phyloP scores from a whole-genome alignment of 1,284 basidiomycete genomes.

The Acaromyces ingoldii region DNA sequence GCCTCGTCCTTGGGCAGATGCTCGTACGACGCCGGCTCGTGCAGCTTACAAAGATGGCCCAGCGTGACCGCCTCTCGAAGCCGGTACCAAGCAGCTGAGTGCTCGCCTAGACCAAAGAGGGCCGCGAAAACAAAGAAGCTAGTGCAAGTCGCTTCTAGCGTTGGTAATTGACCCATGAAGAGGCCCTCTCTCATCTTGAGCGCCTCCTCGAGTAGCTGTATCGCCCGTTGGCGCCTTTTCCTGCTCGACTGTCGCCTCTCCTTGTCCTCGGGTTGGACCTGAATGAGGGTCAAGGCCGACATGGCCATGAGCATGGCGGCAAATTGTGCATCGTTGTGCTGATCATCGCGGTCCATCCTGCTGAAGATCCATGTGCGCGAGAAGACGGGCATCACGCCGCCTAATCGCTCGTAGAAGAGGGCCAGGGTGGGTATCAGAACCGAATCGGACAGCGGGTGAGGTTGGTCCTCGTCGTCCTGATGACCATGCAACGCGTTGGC shows the following conservation, averaged over 20 bases:
- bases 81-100: slow-evolving; percentile 38
- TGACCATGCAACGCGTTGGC: slow-evolving; percentile 11
- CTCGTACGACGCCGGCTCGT: slow-evolving; percentile 39
- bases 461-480: slow-evolving; percentile 13
- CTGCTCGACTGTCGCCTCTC: slow-evolving; percentile 14
- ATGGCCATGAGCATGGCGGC: slow-evolving; percentile 45
- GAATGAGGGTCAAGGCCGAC: slow-evolving; percentile 34
- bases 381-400: slow-evolving; percentile 49
- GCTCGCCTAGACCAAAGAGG: slow-evolving; percentile 33
- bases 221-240: slow-evolving; percentile 5
- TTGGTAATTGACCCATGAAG: slow-evolving; percentile 27
- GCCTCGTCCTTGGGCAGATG: slow-evolving; percentile 38
- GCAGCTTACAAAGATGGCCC: slow-evolving; percentile 37
- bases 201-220: slow-evolving; percentile 20
- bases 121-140: slow-evolving; percentile 43
- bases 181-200: slow-evolving; percentile 28
- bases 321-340: slow-evolving; percentile 37
- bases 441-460: slow-evolving; percentile 32
- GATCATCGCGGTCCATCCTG: slow-evolving; percentile 37
- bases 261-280: slow-evolving; percentile 14
- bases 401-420: slow-evolving; percentile 45
- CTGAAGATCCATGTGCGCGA: slow-evolving; percentile 37
- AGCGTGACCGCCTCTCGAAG: slow-evolving; percentile 40
- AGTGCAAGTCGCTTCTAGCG: slow-evolving; percentile 27
- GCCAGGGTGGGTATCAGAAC: slow-evolving; percentile 40